Percentiles rank a stretch among this genome's conserved stretches.
Conservation (phyloP, 129 eudicot species). For the Deinandra increscens region DNA sequence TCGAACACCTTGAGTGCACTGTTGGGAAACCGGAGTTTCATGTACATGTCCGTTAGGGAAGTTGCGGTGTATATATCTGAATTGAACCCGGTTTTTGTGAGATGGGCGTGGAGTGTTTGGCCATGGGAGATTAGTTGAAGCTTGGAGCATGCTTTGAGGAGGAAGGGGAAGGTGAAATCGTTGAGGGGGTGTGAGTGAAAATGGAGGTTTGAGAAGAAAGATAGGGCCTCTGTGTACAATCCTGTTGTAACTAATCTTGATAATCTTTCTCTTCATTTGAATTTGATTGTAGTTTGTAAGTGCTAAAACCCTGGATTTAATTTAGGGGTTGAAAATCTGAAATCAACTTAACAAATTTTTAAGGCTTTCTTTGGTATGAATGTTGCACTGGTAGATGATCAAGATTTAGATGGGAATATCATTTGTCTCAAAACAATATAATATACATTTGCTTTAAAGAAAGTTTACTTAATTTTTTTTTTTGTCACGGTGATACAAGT, state of each 20-base stretch:
- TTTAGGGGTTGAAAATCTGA: not conserved
- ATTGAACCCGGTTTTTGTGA: slow-evolving; percentile 58
- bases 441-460: too few relatives aligned
- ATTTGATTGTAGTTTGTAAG: too few relatives aligned
- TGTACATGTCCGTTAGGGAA: slow-evolving; percentile 50
- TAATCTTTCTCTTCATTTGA: slow-evolving; percentile 48
- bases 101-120: slow-evolving; percentile 64
- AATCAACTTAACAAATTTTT: not conserved
- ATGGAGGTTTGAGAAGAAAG: slow-evolving; percentile 41
- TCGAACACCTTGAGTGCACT: slow-evolving; percentile 71
- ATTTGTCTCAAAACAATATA: too few relatives aligned
- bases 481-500: too few relatives aligned
- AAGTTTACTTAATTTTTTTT: too few relatives aligned
- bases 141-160: slow-evolving; percentile 68
- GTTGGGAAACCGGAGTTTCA: slow-evolving; percentile 28
- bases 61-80: slow-evolving; percentile 48
- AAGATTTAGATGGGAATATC: too few relatives aligned
- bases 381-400: not conserved
- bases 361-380: not conserved
- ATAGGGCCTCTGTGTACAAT: slow-evolving; percentile 60
- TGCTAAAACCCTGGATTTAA: not conserved
- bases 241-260: slow-evolving; percentile 49
- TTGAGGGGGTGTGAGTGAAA: slow-evolving; percentile 40
- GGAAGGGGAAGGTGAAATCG: slow-evolving; percentile 62
- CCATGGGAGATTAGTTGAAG: slow-evolving; percentile 44